Evolutionary conservation across 1,139 yeast species (phyloP).

Genomic region (Scheffersomyces insectosa): DNA sequence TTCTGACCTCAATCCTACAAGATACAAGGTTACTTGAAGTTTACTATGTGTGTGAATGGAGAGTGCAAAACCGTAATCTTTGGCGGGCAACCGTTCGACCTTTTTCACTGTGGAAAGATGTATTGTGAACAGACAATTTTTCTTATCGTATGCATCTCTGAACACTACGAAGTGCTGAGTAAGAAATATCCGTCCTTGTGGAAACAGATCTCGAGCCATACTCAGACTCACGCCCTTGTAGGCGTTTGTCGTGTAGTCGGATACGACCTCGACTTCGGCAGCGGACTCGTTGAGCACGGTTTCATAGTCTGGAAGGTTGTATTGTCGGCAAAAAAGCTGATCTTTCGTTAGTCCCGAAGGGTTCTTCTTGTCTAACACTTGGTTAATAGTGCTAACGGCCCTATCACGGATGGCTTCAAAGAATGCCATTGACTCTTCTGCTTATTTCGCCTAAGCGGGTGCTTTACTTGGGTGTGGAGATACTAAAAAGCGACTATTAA

Average conservation of each 20-base stretch:
- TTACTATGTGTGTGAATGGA: slow-evolving; percentile 71
- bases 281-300: slow-evolving; percentile 62
- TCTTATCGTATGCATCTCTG: slow-evolving; percentile 65
- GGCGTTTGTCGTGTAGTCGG: slow-evolving; percentile 29
- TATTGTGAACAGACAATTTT: slow-evolving; percentile 66
- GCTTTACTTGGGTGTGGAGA: too few relatives aligned
- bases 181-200: slow-evolving; percentile 63
- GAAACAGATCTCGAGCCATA: slow-evolving; percentile 9
- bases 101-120: slow-evolving; percentile 80
- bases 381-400: slow-evolving; percentile 38
- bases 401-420: slow-evolving; percentile 21
- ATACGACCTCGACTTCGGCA: slow-evolving; percentile 63
- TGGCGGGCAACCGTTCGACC: slow-evolving; percentile 81
- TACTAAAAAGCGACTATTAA: too few relatives aligned
- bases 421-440: slow-evolving; percentile 19
- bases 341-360: slow-evolving; percentile 52
- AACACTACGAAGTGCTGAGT: slow-evolving; percentile 79
- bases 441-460: too few relatives aligned
- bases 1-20: slow-evolving; percentile 76
- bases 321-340: slow-evolving; percentile 66
- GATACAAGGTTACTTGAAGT: slow-evolving; percentile 61
- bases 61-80: slow-evolving; percentile 77
- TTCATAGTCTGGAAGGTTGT: slow-evolving; percentile 72
- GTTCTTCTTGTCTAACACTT: slow-evolving; percentile 40
- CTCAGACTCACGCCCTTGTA: slow-evolving; percentile 23